These are phyloP conservation scores for Cryptococcus maquisensis DNA, from an alignment of 1,284 basidiomycete genomes.

Conservation along the genomic window DNA sequence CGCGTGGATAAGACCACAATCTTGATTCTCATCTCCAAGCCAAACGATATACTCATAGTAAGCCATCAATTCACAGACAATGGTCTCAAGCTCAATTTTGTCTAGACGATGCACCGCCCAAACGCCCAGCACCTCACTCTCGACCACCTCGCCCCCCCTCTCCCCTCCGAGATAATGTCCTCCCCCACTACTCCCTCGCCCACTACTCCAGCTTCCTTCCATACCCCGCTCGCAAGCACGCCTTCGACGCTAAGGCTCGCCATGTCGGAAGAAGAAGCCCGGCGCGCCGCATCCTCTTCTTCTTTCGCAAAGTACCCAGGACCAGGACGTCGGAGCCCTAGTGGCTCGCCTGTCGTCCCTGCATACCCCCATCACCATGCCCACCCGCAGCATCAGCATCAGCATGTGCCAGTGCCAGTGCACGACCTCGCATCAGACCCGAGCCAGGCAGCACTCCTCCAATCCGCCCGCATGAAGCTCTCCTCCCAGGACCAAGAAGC, in stretches of 20 bases:
- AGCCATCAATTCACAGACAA: background rate
- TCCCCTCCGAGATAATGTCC: background rate
- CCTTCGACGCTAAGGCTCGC: background rate
- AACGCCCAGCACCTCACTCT: slow-evolving; percentile 1
- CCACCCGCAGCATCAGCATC: slow-evolving; percentile 5
- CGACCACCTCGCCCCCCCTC: background rate
- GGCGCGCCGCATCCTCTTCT: background rate
- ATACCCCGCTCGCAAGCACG: background rate
- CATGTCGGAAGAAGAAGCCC: background rate
- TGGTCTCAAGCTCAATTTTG: too few relatives aligned
- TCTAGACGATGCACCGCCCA: background rate
- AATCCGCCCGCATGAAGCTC: slow-evolving; percentile 30
- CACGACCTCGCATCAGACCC: background rate
- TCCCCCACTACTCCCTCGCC: slow-evolving; percentile 1
- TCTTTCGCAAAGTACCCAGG: too few relatives aligned
- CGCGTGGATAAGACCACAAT: too few relatives aligned
- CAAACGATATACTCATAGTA: too few relatives aligned
- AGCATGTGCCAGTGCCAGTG: background rate
- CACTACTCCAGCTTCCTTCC: background rate
- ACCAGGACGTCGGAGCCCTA: background rate
- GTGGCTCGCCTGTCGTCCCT: background rate
- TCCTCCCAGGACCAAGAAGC: slow-evolving; percentile 35
- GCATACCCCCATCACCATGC: background rate
- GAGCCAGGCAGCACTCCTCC: slow-evolving; percentile 18
- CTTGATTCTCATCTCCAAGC: too few relatives aligned